Base-by-base conservation (phyloP, 2,329 filamentous ascomycete species). In the Didymella glomerata region DNA sequence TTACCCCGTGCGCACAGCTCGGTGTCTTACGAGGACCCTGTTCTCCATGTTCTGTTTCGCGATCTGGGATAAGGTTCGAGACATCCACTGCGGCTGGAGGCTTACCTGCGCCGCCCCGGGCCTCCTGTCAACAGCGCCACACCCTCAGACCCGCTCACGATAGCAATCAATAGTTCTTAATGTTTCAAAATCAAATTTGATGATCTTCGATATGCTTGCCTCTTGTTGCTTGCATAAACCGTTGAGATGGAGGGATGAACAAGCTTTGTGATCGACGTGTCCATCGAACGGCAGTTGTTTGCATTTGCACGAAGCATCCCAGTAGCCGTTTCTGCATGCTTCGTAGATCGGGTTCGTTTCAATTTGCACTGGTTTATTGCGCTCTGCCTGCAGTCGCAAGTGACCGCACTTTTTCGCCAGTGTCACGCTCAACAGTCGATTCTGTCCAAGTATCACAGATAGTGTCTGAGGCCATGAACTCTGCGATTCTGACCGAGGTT, bases 21-120 rank as follows among this genome's bases (percentile, higher is more conserved):
- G 27, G 34, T 41, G 51, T 46, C 46, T 54, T 54, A 36, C 25
- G 30, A 50, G 25, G 50, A 54, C 40, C 50, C 50, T 47, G 36
- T 54, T 50, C 56, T 54, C 50, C 50, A 59, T 30, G 47, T 54
- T 54, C 34, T 47, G 50, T 59, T 50, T 51, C 50, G 40, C 36
- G 25, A 50, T 46, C 30, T 49, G 36, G 38, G n/a, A 48, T 46
- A 49, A 38, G 20, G 55, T 58, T 54, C 30, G 56, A 46, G 40
- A 54, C 56, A 50, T 25, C 30, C 32, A 40, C 27, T 45, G 44
- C 34, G 36, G 28, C 48, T 22, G 45, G 10, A 25, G 48, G 42
- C 28, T 42, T n/a, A 38, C 36, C 48, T 58, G 55, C 56, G 49
- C 56, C 49, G 49, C 45, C 14, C n/a, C 32, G 32, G 16, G 36